Evolutionary conservation across 2,329 filamentous ascomycete species (phyloP).

Genomic region (Beauveria scarabaeidicola): DNA sequence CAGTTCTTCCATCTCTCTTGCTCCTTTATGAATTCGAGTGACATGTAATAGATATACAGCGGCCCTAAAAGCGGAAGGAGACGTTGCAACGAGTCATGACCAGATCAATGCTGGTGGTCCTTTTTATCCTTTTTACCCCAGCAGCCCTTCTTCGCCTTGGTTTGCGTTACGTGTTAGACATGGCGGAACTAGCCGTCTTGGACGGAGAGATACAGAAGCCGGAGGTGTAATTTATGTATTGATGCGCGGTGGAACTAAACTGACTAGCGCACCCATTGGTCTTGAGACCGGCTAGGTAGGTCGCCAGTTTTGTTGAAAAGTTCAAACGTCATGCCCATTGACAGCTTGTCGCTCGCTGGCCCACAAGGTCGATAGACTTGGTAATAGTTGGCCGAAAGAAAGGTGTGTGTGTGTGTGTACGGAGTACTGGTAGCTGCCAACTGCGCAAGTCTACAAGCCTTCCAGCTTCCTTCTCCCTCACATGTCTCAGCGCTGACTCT

Average conservation of each 20-base stretch:
- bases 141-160: neutral
- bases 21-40: neutral
- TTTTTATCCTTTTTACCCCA: neutral
- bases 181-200: neutral
- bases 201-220: neutral
- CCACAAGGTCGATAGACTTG: neutral
- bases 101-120: neutral
- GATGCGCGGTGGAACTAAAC: neutral
- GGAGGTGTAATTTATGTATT: neutral
- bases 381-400: neutral
- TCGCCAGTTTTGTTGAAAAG: neutral
- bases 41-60: neutral
- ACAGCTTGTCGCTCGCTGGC: too few relatives aligned
- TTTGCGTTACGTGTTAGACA: neutral
- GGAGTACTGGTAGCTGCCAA: too few relatives aligned
- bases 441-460: neutral
- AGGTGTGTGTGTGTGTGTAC: conserved; percentile 2
- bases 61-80: neutral
- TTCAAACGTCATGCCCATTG: neutral
- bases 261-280: conserved; percentile 3
- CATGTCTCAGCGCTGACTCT: conserved; percentile 1
- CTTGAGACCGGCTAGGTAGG: neutral
- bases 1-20: neutral
- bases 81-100: neutral
- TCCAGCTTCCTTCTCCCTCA: neutral